These are phyloP conservation scores for Ophiorrhiza pumila DNA, from an alignment of 257 asterid species.

Conservation along the genomic window DNA sequence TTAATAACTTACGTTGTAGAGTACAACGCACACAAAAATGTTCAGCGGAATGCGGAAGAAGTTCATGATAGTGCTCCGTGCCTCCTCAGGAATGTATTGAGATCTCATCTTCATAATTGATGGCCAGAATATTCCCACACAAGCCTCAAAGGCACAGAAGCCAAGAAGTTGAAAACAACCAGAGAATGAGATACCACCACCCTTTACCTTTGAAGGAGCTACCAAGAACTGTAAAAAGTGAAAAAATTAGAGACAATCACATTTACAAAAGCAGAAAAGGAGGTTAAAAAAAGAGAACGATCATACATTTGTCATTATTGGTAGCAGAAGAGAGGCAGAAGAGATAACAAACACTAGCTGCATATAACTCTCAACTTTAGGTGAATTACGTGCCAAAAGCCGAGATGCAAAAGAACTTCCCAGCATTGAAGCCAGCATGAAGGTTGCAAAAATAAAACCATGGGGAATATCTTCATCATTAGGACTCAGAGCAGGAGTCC, in stretches of 20 bases:
- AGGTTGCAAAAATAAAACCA: slow-evolving; percentile 91
- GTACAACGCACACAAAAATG: slow-evolving; percentile 89
- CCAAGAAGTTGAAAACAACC: slow-evolving; percentile 90
- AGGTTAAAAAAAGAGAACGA: background rate
- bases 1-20: slow-evolving; percentile 68
- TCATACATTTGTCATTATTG: slow-evolving; percentile 67
- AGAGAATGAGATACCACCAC: slow-evolving; percentile 68
- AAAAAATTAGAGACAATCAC: slow-evolving; percentile 26
- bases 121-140: slow-evolving; percentile 98
- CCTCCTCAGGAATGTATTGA: slow-evolving; percentile 95
- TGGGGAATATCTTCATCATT: slow-evolving; percentile 95
- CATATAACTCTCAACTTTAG: slow-evolving; percentile 92
- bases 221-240: slow-evolving; percentile 54
- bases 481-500: slow-evolving; percentile 99
- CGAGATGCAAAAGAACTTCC: slow-evolving; percentile 98
- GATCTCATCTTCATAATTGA: slow-evolving; percentile 99
- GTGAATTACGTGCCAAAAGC: slow-evolving; percentile 64
- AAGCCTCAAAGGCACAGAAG: slow-evolving; percentile 83
- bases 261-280: background rate
- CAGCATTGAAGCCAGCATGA: slow-evolving; percentile 95
- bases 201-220: slow-evolving; percentile 56
- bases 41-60: slow-evolving; percentile 94
- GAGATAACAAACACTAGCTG: slow-evolving; percentile 83
- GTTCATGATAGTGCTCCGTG: slow-evolving; percentile 96
- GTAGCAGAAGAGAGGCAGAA: slow-evolving; percentile 81